Evolutionary conservation across 768 basidiomycete genomes (phyloP).

Genomic region (Pleurotus citrinopileatus): DNA sequence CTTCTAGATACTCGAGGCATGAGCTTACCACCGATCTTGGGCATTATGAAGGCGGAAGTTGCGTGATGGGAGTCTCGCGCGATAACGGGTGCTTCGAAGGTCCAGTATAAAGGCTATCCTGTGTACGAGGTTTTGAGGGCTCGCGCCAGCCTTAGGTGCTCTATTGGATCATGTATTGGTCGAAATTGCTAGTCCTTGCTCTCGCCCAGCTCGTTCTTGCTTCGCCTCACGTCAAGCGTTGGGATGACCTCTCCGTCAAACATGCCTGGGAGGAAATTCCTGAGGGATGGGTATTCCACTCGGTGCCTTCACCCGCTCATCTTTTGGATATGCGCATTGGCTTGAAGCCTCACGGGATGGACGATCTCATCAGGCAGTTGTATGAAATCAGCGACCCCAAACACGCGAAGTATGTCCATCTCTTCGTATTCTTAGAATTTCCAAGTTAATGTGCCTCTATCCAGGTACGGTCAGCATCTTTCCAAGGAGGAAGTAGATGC

Average conservation of each 20-base stretch:
- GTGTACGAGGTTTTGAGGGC: background rate
- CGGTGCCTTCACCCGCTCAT: slow-evolving; percentile 42
- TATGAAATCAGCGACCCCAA: slow-evolving; percentile 55
- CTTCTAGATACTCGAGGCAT: background rate
- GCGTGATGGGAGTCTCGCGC: too few species aligned
- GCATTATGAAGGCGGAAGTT: too few species aligned
- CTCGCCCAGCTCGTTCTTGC: slow-evolving; percentile 12
- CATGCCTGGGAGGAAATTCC: slow-evolving; percentile 28
- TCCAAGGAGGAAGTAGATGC: slow-evolving; percentile 66
- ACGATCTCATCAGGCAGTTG: slow-evolving; percentile 46
- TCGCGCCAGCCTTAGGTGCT: background rate
- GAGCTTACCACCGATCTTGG: background rate
- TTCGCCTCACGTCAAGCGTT: slow-evolving; percentile 12
- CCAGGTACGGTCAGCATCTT: slow-evolving; percentile 48
- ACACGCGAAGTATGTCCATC: slow-evolving; percentile 36
- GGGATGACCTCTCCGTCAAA: slow-evolving; percentile 13
- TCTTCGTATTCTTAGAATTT: background rate
- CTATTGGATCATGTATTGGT: slow-evolving; percentile 4
- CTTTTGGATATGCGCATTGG: slow-evolving; percentile 55
- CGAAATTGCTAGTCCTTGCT: slow-evolving; percentile 8
- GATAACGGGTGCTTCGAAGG: background rate
- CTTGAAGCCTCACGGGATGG: slow-evolving; percentile 49
- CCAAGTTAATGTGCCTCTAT: background rate
- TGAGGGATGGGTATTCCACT: slow-evolving; percentile 45
- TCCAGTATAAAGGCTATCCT: background rate